Evolutionary conservation across 2,329 filamentous ascomycete genomes (phyloP).

Genomic region (Aureobasidium sp.): DNA sequence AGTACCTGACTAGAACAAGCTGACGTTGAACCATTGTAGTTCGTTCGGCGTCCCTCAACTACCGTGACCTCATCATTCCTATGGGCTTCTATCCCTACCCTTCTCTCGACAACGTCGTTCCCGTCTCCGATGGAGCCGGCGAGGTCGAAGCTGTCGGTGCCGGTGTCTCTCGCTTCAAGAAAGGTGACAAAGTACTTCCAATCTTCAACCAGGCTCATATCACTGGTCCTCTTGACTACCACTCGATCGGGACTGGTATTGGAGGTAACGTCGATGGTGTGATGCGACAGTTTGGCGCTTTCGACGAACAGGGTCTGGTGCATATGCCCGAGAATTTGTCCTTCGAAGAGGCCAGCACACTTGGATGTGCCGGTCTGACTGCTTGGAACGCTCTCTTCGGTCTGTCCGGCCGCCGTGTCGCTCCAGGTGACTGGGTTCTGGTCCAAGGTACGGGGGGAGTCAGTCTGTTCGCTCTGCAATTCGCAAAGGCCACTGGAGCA

Average conservation of each 20-base stretch:
- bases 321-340: conserved; percentile 51
- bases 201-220: conserved; percentile 57
- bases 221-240: conserved; percentile 39
- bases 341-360: conserved; percentile 40
- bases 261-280: conserved; percentile 63
- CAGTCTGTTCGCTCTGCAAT: conserved; percentile 56
- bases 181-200: conserved; percentile 53
- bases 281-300: conserved; percentile 60
- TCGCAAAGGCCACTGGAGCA: conserved; percentile 48
- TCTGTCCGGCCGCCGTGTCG: conserved; percentile 33
- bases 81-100: conserved; percentile 42
- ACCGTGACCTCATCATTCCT: conserved; percentile 43
- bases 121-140: conserved; percentile 48
- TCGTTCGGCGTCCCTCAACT: conserved; percentile 42
- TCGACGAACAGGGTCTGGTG: conserved; percentile 61
- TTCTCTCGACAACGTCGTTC: conserved; percentile 35
- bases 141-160: conserved; percentile 47
- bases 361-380: conserved; percentile 41
- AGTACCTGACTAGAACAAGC: too few relatives aligned
- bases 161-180: conserved; percentile 50
- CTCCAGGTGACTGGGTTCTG: conserved; percentile 46
- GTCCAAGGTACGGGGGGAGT: conserved; percentile 67
- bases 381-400: conserved; percentile 51
- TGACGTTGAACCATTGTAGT: conserved; percentile 26
- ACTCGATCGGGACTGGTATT: conserved; percentile 48